Conservation (phyloP, 768 basidiomycete species). For the Termitomyces bulborhizus region DNA sequence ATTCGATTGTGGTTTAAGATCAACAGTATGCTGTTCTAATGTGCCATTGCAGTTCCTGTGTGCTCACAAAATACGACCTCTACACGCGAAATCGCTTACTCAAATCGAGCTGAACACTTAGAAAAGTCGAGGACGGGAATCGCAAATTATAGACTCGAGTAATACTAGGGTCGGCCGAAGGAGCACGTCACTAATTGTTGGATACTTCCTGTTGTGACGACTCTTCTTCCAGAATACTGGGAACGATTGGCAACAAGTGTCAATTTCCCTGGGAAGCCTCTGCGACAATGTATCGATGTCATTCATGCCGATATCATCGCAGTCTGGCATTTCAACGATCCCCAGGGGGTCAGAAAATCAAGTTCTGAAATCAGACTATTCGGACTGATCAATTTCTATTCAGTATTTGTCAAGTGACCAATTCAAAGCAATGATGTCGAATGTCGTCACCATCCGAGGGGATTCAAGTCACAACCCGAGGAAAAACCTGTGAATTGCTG, state of each 20-base stretch:
- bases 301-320: slow-evolving; percentile 19
- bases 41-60: slow-evolving; percentile 18
- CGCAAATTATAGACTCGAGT: background rate
- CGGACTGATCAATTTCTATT: background rate
- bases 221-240: slow-evolving; percentile 18
- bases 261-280: slow-evolving; percentile 12
- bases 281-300: slow-evolving; percentile 16
- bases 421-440: slow-evolving; percentile 15
- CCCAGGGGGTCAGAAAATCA: slow-evolving; percentile 10
- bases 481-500: slow-evolving; percentile 1
- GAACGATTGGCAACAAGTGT: slow-evolving; percentile 17
- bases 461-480: background rate
- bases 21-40: background rate
- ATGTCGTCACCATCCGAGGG: slow-evolving; percentile 3
- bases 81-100: background rate
- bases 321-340: slow-evolving; percentile 20
- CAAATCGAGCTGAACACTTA: background rate
- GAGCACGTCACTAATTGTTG: slow-evolving; percentile 4
- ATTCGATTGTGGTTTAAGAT: background rate
- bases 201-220: background rate
- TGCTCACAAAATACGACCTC: slow-evolving; percentile 28
- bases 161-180: slow-evolving; percentile 10
- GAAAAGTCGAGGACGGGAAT: background rate
- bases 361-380: background rate
- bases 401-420: slow-evolving; percentile 12